phyloP scores from a whole-genome alignment of 164 flowering plant species.

The Dillenia suffruticosa region DNA sequence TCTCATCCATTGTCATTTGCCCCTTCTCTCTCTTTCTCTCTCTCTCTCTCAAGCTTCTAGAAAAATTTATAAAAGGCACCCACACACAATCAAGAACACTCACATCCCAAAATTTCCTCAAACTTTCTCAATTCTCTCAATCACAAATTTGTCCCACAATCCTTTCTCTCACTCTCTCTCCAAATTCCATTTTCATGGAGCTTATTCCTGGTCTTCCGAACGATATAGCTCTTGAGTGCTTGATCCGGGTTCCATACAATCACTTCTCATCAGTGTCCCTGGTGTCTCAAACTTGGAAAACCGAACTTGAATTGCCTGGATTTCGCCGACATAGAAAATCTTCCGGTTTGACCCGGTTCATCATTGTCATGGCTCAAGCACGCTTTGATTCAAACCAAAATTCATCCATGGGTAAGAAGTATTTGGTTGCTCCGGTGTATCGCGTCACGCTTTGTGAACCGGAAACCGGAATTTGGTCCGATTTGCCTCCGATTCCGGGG shows the following conservation, averaged over 20 bases:
- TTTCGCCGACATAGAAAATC: slow-evolving; percentile 32
- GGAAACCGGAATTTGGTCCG: slow-evolving; percentile 40
- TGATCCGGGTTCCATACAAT: slow-evolving; percentile 33
- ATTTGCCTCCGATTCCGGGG: slow-evolving; percentile 41
- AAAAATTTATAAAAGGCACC: no score
- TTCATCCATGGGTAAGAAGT: slow-evolving; percentile 3
- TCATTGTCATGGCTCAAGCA: slow-evolving; percentile 43
- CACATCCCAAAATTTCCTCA: no score
- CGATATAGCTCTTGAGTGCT: slow-evolving; percentile 58
- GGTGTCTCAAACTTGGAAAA: slow-evolving; percentile 44
- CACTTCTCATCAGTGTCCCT: slow-evolving; percentile 23
- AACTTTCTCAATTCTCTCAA: no score
- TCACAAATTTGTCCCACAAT: no score
- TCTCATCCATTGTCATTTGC: no score
- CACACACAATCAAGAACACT: no score
- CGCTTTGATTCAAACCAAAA: slow-evolving; percentile 15
- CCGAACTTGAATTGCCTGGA: slow-evolving; percentile 26
- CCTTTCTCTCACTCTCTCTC: no score
- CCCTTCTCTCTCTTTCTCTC: no score
- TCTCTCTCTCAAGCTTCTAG: no score
- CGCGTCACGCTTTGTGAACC: slow-evolving; percentile 42
- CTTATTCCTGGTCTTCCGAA: slow-evolving; percentile 60
- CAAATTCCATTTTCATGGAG: slow-evolving; percentile 24
- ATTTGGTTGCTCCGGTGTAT: slow-evolving; percentile 21
- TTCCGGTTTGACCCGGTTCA: slow-evolving; percentile 18